Percentiles rank a stretch among this genome's conserved stretches.
phyloP scores from a whole-genome alignment of 306 rosid genomes.

The Castanopsis chinensis region DNA sequence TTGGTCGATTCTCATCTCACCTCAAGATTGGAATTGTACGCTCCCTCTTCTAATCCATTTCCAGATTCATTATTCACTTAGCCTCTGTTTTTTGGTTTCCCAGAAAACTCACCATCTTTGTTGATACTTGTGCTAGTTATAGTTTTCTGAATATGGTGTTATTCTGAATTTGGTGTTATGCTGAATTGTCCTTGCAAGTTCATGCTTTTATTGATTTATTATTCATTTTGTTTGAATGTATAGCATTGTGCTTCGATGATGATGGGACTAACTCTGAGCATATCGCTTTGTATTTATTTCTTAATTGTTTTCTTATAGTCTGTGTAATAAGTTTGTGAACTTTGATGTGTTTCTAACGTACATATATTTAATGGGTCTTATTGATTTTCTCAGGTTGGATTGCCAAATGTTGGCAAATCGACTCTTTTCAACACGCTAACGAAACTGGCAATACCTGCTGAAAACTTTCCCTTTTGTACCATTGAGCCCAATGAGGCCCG shows the following conservation, averaged over 20 bases:
- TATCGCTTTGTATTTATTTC: neutral
- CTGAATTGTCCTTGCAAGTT: neutral
- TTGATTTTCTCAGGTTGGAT: conserved; percentile 70
- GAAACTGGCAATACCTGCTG: conserved; percentile 88
- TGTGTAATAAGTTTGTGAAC: neutral
- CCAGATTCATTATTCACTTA: neutral
- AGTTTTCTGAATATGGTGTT: no score
- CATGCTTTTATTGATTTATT: neutral
- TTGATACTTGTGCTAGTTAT: no score
- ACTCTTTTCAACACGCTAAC: conserved; percentile 95
- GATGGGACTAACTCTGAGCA: neutral
- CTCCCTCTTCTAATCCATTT: neutral
- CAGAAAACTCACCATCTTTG: neutral
- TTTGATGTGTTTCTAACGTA: neutral
- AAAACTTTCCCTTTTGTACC: conserved; percentile 98
- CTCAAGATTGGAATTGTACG: conserved; percentile 58
- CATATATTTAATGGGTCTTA: neutral
- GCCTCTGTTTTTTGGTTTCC: neutral
- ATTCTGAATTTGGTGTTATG: neutral
- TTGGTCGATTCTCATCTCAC: conserved; percentile 60
- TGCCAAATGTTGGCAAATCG: conserved; percentile 99
- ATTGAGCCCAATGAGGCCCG: conserved; percentile 99
- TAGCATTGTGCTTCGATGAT: neutral
- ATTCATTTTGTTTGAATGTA: neutral
- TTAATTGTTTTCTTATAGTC: neutral